A percentile compares a stretch with the other conserved stretches of the same genome.
Conservation (phyloP, 768 basidiomycete species). For the Xerocomus spinulosus region DNA sequence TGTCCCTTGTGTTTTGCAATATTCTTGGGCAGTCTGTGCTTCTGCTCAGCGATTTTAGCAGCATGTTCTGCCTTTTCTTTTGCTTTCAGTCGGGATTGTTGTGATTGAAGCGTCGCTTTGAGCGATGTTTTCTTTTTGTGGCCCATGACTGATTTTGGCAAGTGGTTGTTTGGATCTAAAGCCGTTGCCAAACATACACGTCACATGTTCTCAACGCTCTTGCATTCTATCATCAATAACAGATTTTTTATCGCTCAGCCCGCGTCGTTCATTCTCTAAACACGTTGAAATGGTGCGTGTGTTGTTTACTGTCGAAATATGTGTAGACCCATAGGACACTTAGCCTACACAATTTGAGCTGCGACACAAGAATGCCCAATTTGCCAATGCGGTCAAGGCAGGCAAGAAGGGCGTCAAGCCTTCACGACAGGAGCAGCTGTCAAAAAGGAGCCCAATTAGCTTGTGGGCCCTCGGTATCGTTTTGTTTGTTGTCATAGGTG, state of each 20-base stretch:
- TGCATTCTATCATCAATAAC: not conserved
- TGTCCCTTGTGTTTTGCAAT: slow-evolving; percentile 37
- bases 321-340: not conserved
- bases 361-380: slow-evolving; percentile 75
- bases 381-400: slow-evolving; percentile 63
- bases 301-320: not conserved
- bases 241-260: not conserved
- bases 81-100: slow-evolving; percentile 60
- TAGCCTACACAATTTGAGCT: slow-evolving; percentile 83
- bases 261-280: slow-evolving; percentile 29
- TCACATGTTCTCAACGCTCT: not conserved
- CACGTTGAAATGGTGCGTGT: slow-evolving; percentile 30
- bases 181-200: slow-evolving; percentile 25
- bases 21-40: slow-evolving; percentile 29
- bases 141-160: slow-evolving; percentile 17
- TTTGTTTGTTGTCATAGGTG: slow-evolving; percentile 74
- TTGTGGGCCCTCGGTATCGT: slow-evolving; percentile 71
- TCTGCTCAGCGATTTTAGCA: slow-evolving; percentile 39
- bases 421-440: slow-evolving; percentile 66
- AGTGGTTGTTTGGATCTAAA: slow-evolving; percentile 29
- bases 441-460: slow-evolving; percentile 71
- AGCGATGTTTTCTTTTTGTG: slow-evolving; percentile 55
- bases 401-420: slow-evolving; percentile 75
- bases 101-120: slow-evolving; percentile 64
- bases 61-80: slow-evolving; percentile 58